These are phyloP conservation scores for Oehlia diaphana DNA, from an alignment of 192 early-diverging fungal genomes.

Conservation along the genomic window DNA sequence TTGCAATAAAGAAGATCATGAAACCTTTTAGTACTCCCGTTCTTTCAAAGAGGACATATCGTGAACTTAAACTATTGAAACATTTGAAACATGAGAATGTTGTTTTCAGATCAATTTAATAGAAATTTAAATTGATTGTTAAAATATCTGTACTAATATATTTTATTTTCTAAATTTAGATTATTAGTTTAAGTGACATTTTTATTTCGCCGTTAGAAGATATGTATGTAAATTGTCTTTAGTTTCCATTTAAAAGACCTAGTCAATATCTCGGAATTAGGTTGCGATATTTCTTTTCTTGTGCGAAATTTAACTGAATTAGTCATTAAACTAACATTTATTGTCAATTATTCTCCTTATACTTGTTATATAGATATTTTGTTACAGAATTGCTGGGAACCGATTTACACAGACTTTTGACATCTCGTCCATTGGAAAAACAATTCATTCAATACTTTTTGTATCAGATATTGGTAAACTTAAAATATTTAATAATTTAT, in stretches of 20 bases:
- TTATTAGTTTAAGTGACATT: constrained; percentile 90
- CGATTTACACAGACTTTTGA: constrained; percentile 90
- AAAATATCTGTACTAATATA: neutral
- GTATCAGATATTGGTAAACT: constrained; percentile 87
- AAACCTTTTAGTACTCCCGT: constrained; percentile 92
- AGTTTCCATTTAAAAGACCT: too few relatives aligned
- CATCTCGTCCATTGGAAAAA: constrained; percentile 86
- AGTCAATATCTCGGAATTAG: too few relatives aligned
- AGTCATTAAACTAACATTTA: neutral
- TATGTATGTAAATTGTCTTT: constrained; percentile 56
- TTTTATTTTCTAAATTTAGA: constrained; percentile 40
- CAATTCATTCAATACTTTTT: constrained; percentile 98
- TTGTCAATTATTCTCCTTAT: neutral
- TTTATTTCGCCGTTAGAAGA: constrained; percentile 93
- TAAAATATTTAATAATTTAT: neutral
- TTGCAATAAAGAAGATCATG: constrained; percentile 97
- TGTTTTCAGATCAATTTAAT: neutral
- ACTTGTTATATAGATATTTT: constrained; percentile 69
- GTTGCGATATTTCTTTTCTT: too few relatives aligned
- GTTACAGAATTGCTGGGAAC: constrained; percentile 96
- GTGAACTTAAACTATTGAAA: constrained; percentile 93
- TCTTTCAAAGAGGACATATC: constrained; percentile 91
- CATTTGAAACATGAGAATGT: constrained; percentile 94
- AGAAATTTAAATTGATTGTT: neutral
- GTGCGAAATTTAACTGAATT: too few relatives aligned